Conservation (phyloP, 148 eudicot species). For the Tetragonia tetragonoides region DNA sequence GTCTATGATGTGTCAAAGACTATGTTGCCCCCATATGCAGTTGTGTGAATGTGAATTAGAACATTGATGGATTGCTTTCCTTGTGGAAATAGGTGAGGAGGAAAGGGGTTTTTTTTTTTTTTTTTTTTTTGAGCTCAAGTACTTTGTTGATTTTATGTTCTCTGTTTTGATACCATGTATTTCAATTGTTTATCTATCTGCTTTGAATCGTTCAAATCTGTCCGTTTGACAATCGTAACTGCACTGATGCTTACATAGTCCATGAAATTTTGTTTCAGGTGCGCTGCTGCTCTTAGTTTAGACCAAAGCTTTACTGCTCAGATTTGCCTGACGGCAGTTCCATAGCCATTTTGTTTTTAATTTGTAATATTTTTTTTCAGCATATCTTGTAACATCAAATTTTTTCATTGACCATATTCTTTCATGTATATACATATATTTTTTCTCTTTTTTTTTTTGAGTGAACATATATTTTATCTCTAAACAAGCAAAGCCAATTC, state of each 20-base stretch:
- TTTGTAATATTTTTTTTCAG: conserved; percentile 36
- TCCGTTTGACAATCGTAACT: background rate
- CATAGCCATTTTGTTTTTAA: conserved; percentile 27
- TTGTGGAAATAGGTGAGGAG: background rate
- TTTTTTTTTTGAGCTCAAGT: background rate
- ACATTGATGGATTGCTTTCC: background rate
- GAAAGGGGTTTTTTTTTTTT: background rate
- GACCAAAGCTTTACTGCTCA: conserved; percentile 27
- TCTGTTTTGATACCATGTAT: background rate
- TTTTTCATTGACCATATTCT: conserved; percentile 20
- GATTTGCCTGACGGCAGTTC: conserved; percentile 26
- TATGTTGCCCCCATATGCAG: background rate
- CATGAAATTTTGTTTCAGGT: conserved; percentile 36
- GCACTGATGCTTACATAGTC: background rate
- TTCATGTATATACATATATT: conserved; percentile 27
- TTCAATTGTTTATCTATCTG: background rate
- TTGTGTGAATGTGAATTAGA: background rate
- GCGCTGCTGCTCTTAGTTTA: conserved; percentile 24
- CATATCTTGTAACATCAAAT: conserved; percentile 36
- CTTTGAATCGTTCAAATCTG: background rate
- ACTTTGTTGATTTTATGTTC: background rate
- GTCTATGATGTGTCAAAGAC: background rate
- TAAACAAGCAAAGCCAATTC: conserved; percentile 26
- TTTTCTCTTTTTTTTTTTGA: background rate
- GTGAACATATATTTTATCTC: conserved; percentile 27